A percentile compares a stretch with the other conserved stretches of the same genome.
phyloP scores from a whole-genome alignment of 176 grass and related monocot genomes.

The Panicum miliaceum region DNA sequence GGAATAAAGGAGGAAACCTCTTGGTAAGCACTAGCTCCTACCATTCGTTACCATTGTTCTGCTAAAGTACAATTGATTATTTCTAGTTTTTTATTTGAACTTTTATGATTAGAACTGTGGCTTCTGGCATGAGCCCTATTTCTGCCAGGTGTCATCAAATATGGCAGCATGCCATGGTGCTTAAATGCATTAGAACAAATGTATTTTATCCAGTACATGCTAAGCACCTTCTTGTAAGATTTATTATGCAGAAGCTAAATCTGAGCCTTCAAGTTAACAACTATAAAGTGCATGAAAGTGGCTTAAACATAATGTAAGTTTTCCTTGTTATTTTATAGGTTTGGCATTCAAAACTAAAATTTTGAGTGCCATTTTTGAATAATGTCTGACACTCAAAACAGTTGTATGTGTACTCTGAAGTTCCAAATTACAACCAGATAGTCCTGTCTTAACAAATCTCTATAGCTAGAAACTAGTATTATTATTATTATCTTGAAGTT shows the following conservation, averaged over 20 bases:
- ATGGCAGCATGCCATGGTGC: not conserved
- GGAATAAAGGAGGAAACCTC: slow-evolving; percentile 33
- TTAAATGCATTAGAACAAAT: not conserved
- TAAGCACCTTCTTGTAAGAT: not conserved
- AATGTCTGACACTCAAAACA: not conserved
- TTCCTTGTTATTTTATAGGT: not conserved
- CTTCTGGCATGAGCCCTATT: slow-evolving; percentile 2
- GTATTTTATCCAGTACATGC: not conserved
- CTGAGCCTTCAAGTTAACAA: not conserved
- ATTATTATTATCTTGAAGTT: not conserved
- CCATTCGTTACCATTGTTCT: not conserved
- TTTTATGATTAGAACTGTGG: not conserved
- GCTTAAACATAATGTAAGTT: not conserved
- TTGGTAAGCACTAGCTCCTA: slow-evolving; percentile 41
- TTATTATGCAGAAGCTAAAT: slow-evolving; percentile 8
- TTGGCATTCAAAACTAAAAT: not conserved
- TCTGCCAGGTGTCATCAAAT: not conserved
- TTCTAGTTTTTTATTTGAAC: not conserved
- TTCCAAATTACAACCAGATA: slow-evolving; percentile 3
- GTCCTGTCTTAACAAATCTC: slow-evolving; percentile 10
- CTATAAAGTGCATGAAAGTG: not conserved
- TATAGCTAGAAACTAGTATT: not conserved
- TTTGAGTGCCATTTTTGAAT: not conserved
- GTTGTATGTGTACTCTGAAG: not conserved
- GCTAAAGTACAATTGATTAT: not conserved